These are phyloP conservation scores for Xylariaceae sp. DNA, from an alignment of 2,329 filamentous ascomycete species.

Conservation along the genomic window DNA sequence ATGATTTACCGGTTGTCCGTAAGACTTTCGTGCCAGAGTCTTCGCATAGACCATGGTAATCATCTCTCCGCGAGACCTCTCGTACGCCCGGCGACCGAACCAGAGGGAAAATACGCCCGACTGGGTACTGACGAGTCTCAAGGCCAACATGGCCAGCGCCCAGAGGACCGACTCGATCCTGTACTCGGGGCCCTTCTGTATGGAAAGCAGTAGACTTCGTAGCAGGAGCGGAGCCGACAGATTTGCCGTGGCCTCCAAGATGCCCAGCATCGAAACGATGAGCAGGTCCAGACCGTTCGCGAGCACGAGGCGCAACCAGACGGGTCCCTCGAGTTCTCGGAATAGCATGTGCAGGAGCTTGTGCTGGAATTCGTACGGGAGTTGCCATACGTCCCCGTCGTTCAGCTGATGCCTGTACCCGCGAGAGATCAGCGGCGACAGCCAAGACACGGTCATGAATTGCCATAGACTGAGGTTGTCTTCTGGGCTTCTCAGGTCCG, in stretches of 20 bases:
- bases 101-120: constrained; percentile 65
- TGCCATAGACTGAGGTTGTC: constrained; percentile 75
- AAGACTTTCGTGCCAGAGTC: constrained; percentile 59
- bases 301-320: constrained; percentile 61
- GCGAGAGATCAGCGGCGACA: constrained; percentile 63
- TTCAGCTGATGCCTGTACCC: constrained; percentile 62
- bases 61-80: constrained; percentile 77
- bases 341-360: constrained; percentile 68
- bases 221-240: constrained; percentile 62
- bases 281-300: constrained; percentile 77
- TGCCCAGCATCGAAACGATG: constrained; percentile 58
- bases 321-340: constrained; percentile 63
- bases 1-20: constrained; percentile 36
- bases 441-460: constrained; percentile 82
- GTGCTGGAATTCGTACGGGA: constrained; percentile 80
- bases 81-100: constrained; percentile 80
- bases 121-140: constrained; percentile 59
- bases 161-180: constrained; percentile 58
- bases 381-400: constrained; percentile 74
- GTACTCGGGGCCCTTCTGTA: constrained; percentile 48
- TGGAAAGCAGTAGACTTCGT: constrained; percentile 64
- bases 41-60: constrained; percentile 82
- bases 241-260: constrained; percentile 54
- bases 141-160: constrained; percentile 54
- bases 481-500: constrained; percentile 63